Evolutionary conservation across 139 green algal genomes (phyloP).

Genomic region (Haematococcus lacustris): DNA sequence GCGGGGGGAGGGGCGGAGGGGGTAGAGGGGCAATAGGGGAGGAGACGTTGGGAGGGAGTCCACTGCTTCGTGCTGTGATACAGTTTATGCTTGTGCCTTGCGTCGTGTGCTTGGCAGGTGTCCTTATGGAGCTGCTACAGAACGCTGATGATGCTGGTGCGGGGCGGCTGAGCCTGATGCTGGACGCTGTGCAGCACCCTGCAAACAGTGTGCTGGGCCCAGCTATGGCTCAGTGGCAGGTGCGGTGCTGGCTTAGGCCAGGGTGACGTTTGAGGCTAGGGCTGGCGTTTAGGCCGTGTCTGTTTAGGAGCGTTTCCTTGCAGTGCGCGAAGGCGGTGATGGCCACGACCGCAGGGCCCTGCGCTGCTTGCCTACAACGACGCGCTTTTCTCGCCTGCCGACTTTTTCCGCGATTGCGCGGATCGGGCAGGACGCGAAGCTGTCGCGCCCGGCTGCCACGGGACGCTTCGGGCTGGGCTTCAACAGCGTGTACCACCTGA

Average conservation of each 20-base stretch:
- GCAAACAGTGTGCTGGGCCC: slow-evolving; percentile 44
- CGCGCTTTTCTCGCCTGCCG: slow-evolving; percentile 49
- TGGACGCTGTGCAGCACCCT: slow-evolving; percentile 45
- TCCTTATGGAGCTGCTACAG: slow-evolving; percentile 74
- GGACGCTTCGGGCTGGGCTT: slow-evolving; percentile 62
- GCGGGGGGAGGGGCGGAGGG: not conserved
- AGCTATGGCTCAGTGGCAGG: slow-evolving; percentile 49
- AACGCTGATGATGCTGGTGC: slow-evolving; percentile 77
- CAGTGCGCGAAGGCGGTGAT: too few species aligned
- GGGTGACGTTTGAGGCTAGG: too few species aligned
- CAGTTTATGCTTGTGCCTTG: too few species aligned
- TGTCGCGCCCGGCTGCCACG: slow-evolving; percentile 34
- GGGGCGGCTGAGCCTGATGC: slow-evolving; percentile 36
- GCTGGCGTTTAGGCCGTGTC: too few species aligned
- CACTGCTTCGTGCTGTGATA: too few species aligned
- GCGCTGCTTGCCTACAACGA: slow-evolving; percentile 66
- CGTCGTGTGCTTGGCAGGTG: too few species aligned
- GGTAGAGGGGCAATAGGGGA: too few species aligned
- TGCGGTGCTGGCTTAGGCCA: too few species aligned
- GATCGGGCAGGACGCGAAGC: slow-evolving; percentile 74
- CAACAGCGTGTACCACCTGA: slow-evolving; percentile 28
- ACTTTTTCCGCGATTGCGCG: slow-evolving; percentile 54
- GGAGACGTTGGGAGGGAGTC: too few species aligned
- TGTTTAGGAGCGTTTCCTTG: too few species aligned
- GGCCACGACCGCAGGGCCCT: slow-evolving; percentile 61